phyloP scores from a whole-genome alignment of 1,139 yeast genomes.

The Debaryomyces psychrophilus region DNA sequence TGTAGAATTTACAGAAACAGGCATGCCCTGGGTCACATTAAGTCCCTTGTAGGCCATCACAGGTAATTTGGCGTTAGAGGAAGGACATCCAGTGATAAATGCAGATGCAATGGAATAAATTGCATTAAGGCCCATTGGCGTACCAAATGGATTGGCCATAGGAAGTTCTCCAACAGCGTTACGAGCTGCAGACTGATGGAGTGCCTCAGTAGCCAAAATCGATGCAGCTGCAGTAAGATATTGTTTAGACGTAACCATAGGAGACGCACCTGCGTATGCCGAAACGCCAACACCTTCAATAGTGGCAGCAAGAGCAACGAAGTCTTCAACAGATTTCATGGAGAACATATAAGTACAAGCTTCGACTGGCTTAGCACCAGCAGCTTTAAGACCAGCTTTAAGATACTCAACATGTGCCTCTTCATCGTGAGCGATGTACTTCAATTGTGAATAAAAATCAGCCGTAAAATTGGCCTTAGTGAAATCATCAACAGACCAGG shows the following conservation, averaged over 20 bases:
- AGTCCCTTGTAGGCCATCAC: slow-evolving; percentile 3
- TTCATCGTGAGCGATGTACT: slow-evolving; percentile 5
- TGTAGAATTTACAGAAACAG: neutral
- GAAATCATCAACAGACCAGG: slow-evolving; percentile 6
- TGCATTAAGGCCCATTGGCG: slow-evolving; percentile 2
- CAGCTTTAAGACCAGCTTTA: slow-evolving; percentile 4
- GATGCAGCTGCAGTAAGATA: slow-evolving; percentile 3
- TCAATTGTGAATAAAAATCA: slow-evolving; percentile 1
- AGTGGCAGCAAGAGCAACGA: slow-evolving; percentile 5
- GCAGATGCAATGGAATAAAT: neutral
- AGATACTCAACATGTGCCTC: slow-evolving; percentile 3
- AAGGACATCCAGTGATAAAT: neutral
- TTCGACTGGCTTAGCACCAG: slow-evolving; percentile 3
- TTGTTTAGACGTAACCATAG: neutral
- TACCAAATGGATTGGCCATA: slow-evolving; percentile 3
- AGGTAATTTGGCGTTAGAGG: neutral
- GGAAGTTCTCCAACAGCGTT: slow-evolving; percentile 1
- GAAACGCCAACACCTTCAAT: slow-evolving; percentile 6
- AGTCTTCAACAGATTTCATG: neutral
- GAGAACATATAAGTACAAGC: slow-evolving; percentile 1
- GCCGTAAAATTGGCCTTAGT: slow-evolving; percentile 1
- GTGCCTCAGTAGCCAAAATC: slow-evolving; percentile 5
- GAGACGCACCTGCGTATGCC: slow-evolving; percentile 1
- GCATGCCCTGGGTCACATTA: slow-evolving; percentile 2
- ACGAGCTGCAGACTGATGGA: slow-evolving; percentile 4